phyloP scores from a whole-genome alignment of 83 land plant genomes.

The Isoetes engelmannii region DNA sequence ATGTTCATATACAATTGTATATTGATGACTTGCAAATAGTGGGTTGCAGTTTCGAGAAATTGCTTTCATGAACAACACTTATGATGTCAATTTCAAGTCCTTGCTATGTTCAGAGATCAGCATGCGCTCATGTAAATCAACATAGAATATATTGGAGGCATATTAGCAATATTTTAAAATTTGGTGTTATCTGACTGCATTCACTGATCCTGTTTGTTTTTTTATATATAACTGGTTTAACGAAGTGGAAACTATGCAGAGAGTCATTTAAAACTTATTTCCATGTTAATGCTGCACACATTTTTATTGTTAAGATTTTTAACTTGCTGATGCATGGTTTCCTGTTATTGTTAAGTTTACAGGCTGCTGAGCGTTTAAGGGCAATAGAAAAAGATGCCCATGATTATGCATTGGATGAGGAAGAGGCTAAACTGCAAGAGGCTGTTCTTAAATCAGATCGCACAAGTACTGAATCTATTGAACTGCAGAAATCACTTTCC shows the following conservation, averaged over 20 bases:
- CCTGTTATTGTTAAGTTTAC: background rate
- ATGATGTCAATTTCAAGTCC: too few relatives aligned
- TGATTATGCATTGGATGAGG: constrained; percentile 73
- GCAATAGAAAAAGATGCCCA: constrained; percentile 61
- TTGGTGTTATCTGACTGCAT: background rate
- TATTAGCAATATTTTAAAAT: background rate
- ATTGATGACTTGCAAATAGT: too few relatives aligned
- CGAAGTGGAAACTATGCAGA: background rate
- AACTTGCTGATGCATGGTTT: background rate
- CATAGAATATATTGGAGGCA: too few relatives aligned
- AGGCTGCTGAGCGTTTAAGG: constrained; percentile 51
- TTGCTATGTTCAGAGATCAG: too few relatives aligned
- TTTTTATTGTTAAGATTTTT: background rate
- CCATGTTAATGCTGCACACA: background rate
- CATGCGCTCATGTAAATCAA: too few relatives aligned
- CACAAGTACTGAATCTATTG: constrained; percentile 27
- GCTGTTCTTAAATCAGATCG: constrained; percentile 49
- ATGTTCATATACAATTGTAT: too few relatives aligned
- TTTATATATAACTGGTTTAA: background rate
- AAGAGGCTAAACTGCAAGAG: constrained; percentile 51
- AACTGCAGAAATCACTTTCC: constrained; percentile 50
- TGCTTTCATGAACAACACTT: too few relatives aligned
- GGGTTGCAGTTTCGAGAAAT: too few relatives aligned
- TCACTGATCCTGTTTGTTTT: background rate
- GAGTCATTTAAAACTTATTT: background rate